Conservation (phyloP, 2,329 filamentous ascomycete species). For the Lojkania enalia region DNA sequence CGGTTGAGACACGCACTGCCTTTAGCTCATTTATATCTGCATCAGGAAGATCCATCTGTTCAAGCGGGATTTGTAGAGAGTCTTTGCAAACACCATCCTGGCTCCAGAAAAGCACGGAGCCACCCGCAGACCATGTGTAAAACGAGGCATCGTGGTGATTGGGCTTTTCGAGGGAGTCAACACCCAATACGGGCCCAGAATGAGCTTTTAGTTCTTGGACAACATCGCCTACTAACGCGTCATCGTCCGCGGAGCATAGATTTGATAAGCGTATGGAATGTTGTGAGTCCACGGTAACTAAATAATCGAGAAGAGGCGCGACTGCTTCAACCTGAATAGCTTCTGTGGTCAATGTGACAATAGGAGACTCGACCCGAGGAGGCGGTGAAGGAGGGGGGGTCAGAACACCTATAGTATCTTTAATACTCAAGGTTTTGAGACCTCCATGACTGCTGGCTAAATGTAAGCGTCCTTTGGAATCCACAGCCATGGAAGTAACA, state of each 20-base stretch:
- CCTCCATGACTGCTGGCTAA: slow-evolving; percentile 69
- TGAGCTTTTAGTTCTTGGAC: slow-evolving; percentile 59
- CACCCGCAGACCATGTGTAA: slow-evolving; percentile 84
- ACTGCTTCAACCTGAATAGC: slow-evolving; percentile 43
- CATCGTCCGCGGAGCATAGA: slow-evolving; percentile 50
- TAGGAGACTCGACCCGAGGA: slow-evolving; percentile 38
- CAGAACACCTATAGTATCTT: slow-evolving; percentile 35
- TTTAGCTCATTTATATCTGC: slow-evolving; percentile 62
- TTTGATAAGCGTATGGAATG: slow-evolving; percentile 68
- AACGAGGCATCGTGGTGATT: slow-evolving; percentile 71
- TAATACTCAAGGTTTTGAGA: slow-evolving; percentile 50
- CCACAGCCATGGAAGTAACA: slow-evolving; percentile 68
- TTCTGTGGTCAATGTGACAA: slow-evolving; percentile 28
- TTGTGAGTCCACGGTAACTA: slow-evolving; percentile 68
- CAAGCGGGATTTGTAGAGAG: slow-evolving; percentile 69
- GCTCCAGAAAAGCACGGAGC: slow-evolving; percentile 82
- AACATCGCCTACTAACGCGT: slow-evolving; percentile 33
- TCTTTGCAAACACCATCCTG: slow-evolving; percentile 69
- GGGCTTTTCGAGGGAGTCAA: slow-evolving; percentile 64
- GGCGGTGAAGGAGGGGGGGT: slow-evolving; percentile 43
- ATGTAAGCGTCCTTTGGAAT: slow-evolving; percentile 61
- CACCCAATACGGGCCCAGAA: slow-evolving; percentile 66
- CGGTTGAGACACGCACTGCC: slow-evolving; percentile 61
- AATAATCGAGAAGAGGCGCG: slow-evolving; percentile 41
- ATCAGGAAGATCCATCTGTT: slow-evolving; percentile 57